A percentile compares a stretch with the other conserved stretches of the same genome.
These are phyloP conservation scores for Pythium sukuiense DNA, from an alignment of 352 stramenopile species.

Conservation along the genomic window DNA sequence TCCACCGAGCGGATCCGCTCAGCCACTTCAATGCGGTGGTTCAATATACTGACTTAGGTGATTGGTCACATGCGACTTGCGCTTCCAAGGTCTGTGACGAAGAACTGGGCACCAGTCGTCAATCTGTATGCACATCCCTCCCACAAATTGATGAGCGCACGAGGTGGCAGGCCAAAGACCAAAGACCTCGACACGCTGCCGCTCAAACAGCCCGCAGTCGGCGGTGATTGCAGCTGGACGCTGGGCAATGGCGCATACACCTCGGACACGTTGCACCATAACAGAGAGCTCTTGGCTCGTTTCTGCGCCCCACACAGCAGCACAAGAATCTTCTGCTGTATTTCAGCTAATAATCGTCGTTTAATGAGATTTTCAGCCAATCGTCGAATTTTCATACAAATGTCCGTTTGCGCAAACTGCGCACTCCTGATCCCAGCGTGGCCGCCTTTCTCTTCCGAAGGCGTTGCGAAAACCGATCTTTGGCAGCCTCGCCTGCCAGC, in stretches of 20 bases:
- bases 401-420: slow-evolving; percentile 30
- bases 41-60: not conserved
- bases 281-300: not conserved
- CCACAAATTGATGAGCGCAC: no score
- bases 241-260: slow-evolving; percentile 30
- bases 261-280: slow-evolving; percentile 10
- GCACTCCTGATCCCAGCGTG: not conserved
- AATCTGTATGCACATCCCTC: not conserved
- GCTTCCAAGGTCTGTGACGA: not conserved
- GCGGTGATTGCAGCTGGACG: not conserved
- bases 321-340: slow-evolving; percentile 31
- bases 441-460: slow-evolving; percentile 19
- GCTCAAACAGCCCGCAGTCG: not conserved
- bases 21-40: slow-evolving; percentile 3
- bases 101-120: not conserved
- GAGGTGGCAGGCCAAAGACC: no score
- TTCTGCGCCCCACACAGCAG: slow-evolving; percentile 9
- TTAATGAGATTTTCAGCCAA: slow-evolving; percentile 16
- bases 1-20: slow-evolving; percentile 12
- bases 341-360: slow-evolving; percentile 21
- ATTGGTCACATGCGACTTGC: not conserved
- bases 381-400: slow-evolving; percentile 12
- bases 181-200: not conserved
- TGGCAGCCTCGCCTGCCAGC: slow-evolving; percentile 16
- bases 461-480: slow-evolving; percentile 38